These are phyloP conservation scores for Acmispon strigosus DNA, from an alignment of 306 rosid species.

Conservation along the genomic window DNA sequence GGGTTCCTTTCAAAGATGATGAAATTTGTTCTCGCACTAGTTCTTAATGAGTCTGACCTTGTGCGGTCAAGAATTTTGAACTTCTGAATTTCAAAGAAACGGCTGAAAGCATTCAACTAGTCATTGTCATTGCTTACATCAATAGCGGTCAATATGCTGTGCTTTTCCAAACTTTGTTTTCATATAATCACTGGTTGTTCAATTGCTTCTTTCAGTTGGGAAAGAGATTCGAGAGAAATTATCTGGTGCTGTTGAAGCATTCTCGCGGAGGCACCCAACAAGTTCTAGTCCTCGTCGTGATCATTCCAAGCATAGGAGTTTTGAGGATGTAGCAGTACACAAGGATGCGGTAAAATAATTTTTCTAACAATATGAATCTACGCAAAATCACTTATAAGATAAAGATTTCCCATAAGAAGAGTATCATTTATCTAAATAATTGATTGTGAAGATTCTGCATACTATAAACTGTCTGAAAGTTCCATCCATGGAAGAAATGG, in stretches of 20 bases:
- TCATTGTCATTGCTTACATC: slow-evolving; percentile 1
- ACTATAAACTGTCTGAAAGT: background rate
- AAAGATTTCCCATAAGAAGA: background rate
- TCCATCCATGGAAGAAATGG: too few relatives aligned
- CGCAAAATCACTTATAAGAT: too few relatives aligned
- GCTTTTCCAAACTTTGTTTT: background rate
- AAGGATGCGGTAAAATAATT: slow-evolving; percentile 61
- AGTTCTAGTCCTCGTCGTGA: slow-evolving; percentile 70
- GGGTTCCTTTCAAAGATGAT: too few relatives aligned
- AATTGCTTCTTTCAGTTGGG: slow-evolving; percentile 59
- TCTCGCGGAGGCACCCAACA: slow-evolving; percentile 71
- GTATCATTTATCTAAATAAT: background rate
- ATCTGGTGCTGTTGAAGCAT: slow-evolving; percentile 90
- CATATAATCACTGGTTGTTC: slow-evolving; percentile 16
- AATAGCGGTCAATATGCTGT: background rate
- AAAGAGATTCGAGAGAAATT: slow-evolving; percentile 85
- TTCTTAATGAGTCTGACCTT: background rate
- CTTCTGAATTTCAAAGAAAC: background rate
- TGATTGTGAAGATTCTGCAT: background rate
- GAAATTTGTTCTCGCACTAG: slow-evolving; percentile 7
- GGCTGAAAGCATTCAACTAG: slow-evolving; percentile 4
- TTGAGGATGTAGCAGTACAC: slow-evolving; percentile 52
- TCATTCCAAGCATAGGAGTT: slow-evolving; percentile 55
- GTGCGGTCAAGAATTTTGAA: background rate
- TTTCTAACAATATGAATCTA: background rate